A percentile compares a stretch with the other conserved stretches of the same genome.
These are phyloP conservation scores for Apophysomyces elegans DNA, from an alignment of 371 early-diverging fungal species.

Conservation along the genomic window DNA sequence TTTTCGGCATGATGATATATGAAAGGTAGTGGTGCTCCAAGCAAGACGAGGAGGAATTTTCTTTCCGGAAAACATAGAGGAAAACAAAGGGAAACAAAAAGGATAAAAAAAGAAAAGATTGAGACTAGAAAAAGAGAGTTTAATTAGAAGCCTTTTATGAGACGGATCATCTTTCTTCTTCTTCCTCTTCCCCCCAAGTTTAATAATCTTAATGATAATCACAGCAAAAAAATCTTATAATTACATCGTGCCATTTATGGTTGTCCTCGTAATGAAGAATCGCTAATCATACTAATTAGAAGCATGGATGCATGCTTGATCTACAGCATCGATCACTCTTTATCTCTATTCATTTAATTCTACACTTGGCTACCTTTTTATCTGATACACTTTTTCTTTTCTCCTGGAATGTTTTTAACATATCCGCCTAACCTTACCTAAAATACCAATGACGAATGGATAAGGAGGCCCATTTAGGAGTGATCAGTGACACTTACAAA, in stretches of 20 bases:
- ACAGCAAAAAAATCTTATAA: background rate
- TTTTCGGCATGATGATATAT: background rate
- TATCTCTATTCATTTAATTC: too few species aligned
- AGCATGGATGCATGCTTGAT: background rate
- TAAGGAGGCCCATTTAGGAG: too few species aligned
- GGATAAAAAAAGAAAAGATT: background rate
- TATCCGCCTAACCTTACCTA: too few species aligned
- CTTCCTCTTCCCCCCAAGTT: background rate
- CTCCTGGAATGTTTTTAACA: too few species aligned
- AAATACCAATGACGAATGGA: too few species aligned
- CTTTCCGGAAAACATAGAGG: constrained; percentile 2
- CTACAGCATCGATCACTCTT: too few species aligned
- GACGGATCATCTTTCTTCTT: constrained; percentile 7
- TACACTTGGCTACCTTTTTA: too few species aligned
- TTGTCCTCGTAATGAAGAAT: background rate
- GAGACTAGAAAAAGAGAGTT: background rate
- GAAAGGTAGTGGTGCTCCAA: constrained; percentile 9
- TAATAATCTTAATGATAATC: too few species aligned
- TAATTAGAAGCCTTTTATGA: background rate
- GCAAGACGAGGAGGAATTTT: constrained; percentile 3
- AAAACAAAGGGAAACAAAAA: background rate
- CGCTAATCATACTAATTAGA: background rate
- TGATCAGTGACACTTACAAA: too few species aligned
- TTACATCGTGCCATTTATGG: constrained; percentile 2
- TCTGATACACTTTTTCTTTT: too few species aligned